phyloP scores from a whole-genome alignment of 2,329 filamentous ascomycete genomes.

The Fonsecaea multimorphosa region DNA sequence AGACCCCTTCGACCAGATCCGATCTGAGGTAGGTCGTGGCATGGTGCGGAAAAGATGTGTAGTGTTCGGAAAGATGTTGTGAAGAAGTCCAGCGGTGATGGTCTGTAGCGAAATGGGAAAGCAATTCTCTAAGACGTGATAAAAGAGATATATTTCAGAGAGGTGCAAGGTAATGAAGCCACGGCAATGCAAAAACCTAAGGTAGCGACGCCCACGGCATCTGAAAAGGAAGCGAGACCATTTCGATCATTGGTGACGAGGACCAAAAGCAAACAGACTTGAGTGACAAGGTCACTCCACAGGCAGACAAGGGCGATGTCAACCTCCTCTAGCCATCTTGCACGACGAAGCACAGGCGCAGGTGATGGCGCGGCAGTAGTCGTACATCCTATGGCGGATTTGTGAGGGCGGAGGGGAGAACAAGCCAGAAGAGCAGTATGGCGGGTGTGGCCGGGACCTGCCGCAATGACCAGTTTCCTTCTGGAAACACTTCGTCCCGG shows the following conservation, averaged over 20 bases:
- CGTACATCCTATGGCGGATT: slow-evolving; percentile 15
- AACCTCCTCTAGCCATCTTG: slow-evolving; percentile 17
- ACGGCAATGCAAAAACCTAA: slow-evolving; percentile 16
- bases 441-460: slow-evolving; percentile 29
- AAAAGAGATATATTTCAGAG: slow-evolving; percentile 13
- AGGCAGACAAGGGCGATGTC: slow-evolving; percentile 13
- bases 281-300: slow-evolving; percentile 32
- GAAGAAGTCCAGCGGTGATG: neutral
- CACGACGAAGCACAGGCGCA: slow-evolving; percentile 24
- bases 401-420: neutral
- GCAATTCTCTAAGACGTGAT: slow-evolving; percentile 13
- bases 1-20: slow-evolving; percentile 31
- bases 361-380: slow-evolving; percentile 26
- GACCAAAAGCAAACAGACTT: slow-evolving; percentile 15
- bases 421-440: slow-evolving; percentile 10
- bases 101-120: slow-evolving; percentile 9
- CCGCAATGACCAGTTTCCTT: slow-evolving; percentile 14
- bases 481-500: neutral
- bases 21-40: slow-evolving; percentile 22
- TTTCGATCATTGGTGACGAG: slow-evolving; percentile 26
- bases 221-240: slow-evolving; percentile 24
- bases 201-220: slow-evolving; percentile 24
- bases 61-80: neutral
- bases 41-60: slow-evolving; percentile 19
- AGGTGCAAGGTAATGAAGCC: slow-evolving; percentile 11